Percentiles rank a stretch among this genome's conserved stretches.
These are phyloP conservation scores for Apophysomyces trapeziformis DNA, from an alignment of 371 early-diverging fungal genomes.

Conservation along the genomic window DNA sequence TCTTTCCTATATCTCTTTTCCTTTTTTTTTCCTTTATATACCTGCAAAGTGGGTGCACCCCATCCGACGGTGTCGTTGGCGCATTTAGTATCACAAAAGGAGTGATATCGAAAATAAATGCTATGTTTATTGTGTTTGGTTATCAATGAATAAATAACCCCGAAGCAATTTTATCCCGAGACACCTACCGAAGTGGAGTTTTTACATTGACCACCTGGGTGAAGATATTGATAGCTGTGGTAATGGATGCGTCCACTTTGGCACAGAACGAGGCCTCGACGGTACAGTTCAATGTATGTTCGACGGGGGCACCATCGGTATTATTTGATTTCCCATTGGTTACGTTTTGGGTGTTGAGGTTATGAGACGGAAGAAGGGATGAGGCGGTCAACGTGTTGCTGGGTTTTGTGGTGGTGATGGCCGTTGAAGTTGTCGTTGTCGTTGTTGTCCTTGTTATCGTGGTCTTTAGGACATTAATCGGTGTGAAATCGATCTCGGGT, in stretches of 20 bases:
- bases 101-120: slow-evolving; percentile 14
- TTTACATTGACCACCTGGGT: slow-evolving; percentile 45
- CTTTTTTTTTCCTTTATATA: background rate
- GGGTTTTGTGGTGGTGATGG: background rate
- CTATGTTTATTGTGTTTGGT: slow-evolving; percentile 10
- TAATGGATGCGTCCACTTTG: slow-evolving; percentile 38
- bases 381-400: background rate
- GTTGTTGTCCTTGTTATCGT: background rate
- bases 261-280: slow-evolving; percentile 38
- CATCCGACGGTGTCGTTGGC: slow-evolving; percentile 13
- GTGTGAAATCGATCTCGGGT: slow-evolving; percentile 1
- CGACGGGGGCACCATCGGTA: slow-evolving; percentile 32
- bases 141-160: background rate
- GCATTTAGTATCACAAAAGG: slow-evolving; percentile 10
- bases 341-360: background rate
- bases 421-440: background rate
- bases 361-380: background rate
- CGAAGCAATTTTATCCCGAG: background rate
- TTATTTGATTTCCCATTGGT: slow-evolving; percentile 17
- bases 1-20: background rate
- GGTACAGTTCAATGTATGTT: slow-evolving; percentile 30
- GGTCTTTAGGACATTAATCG: background rate
- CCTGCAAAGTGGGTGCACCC: slow-evolving; percentile 16
- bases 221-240: slow-evolving; percentile 40
- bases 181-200: slow-evolving; percentile 38